These are phyloP conservation scores for Cornus suecica DNA, from an alignment of 148 eudicot genomes.

Conservation along the genomic window DNA sequence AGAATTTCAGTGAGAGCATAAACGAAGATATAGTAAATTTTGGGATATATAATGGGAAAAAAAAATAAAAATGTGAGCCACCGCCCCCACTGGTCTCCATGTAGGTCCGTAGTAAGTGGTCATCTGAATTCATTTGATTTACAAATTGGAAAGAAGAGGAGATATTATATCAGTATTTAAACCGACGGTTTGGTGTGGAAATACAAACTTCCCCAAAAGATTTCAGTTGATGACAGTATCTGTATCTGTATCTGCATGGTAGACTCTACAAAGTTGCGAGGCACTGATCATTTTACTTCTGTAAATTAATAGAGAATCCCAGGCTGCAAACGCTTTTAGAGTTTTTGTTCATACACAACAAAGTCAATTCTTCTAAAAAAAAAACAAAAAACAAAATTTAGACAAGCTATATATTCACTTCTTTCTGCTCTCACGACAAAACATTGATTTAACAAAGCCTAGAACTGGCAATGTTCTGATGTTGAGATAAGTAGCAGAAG, in stretches of 20 bases:
- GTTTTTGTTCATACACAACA: neutral
- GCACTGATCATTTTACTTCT: neutral
- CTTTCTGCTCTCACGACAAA: constrained; percentile 27
- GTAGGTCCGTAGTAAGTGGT: too few species aligned
- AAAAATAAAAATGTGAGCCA: too few species aligned
- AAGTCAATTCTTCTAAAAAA: neutral
- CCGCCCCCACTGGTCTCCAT: too few species aligned
- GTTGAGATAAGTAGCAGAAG: constrained; percentile 48
- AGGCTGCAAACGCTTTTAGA: neutral
- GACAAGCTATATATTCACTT: constrained; percentile 8
- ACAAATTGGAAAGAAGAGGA: too few species aligned
- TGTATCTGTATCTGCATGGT: neutral
- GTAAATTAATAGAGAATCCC: neutral
- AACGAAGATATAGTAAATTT: too few species aligned
- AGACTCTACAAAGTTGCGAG: neutral
- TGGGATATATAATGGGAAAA: too few species aligned
- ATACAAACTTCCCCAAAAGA: too few species aligned
- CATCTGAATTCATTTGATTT: too few species aligned
- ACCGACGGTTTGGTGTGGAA: too few species aligned
- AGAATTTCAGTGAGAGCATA: too few species aligned
- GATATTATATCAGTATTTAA: too few species aligned
- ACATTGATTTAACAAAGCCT: constrained; percentile 29
- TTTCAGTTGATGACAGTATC: neutral
- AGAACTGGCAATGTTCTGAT: constrained; percentile 44
- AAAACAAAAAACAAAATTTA: neutral